phyloP scores from a whole-genome alignment of 1,284 basidiomycete species.

The Fereydounia khargensis region DNA sequence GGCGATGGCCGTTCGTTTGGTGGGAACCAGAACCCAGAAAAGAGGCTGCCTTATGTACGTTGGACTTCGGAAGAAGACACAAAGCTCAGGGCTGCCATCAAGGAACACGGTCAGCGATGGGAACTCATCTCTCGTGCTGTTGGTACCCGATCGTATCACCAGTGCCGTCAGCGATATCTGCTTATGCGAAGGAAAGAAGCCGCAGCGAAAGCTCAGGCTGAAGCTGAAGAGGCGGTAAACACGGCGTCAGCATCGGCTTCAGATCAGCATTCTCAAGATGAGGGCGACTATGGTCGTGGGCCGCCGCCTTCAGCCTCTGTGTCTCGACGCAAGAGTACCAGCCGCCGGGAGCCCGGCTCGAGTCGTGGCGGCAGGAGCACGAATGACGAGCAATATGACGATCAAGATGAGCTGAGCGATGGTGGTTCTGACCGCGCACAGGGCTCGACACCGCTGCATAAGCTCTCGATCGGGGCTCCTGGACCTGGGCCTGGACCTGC shows the following conservation, averaged over 20 bases:
- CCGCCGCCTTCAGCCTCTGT: conserved; percentile 1
- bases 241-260: conserved; percentile 26
- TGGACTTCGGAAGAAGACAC: conserved; percentile 55
- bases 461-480: conserved; percentile 34
- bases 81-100: conserved; percentile 52
- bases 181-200: conserved; percentile 56
- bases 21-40: conserved; percentile 51
- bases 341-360: conserved; percentile 3
- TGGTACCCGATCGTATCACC: conserved; percentile 55
- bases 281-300: conserved; percentile 24
- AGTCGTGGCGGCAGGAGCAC: conserved; percentile 1
- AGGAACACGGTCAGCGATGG: conserved; percentile 55
- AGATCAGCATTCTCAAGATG: conserved; percentile 30
- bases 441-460: conserved; percentile 33
- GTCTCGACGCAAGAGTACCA: conserved; percentile 12
- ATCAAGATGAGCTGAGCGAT: neutral
- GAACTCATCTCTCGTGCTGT: conserved; percentile 55
- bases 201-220: conserved; percentile 29
- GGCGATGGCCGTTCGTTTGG: conserved; percentile 7
- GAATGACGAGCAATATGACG: neutral
- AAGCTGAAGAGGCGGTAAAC: conserved; percentile 13
- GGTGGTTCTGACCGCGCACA: too few species aligned
- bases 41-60: conserved; percentile 54
- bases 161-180: conserved; percentile 55
- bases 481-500: conserved; percentile 16